A percentile compares a stretch with the other conserved stretches of the same genome.
Evolutionary conservation across 2,329 filamentous ascomycete species (phyloP).

Genomic region (Fusarium coicis): DNA sequence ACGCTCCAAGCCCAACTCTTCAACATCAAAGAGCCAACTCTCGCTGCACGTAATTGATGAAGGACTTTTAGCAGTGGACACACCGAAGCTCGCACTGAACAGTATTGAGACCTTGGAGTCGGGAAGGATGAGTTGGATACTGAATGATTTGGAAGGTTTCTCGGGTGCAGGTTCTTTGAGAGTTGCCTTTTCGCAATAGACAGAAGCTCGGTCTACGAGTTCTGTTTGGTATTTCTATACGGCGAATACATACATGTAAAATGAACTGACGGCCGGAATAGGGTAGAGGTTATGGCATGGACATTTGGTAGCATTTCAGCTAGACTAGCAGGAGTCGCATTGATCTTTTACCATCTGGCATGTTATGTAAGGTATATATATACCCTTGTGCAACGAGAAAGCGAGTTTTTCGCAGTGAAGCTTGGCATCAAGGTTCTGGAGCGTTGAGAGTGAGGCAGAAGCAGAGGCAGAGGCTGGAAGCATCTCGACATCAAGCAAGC

Average conservation of each 20-base stretch:
- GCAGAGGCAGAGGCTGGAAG: background rate
- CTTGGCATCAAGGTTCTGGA: too few species aligned
- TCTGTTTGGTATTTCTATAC: background rate
- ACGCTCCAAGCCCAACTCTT: background rate
- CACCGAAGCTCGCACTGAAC: slow-evolving; percentile 3
- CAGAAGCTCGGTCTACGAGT: background rate
- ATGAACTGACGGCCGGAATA: background rate
- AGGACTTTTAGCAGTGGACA: background rate
- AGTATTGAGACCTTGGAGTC: slow-evolving; percentile 18
- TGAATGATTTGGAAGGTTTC: slow-evolving; percentile 43
- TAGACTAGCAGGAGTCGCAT: background rate
- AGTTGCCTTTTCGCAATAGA: background rate
- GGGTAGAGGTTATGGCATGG: background rate
- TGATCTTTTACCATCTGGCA: background rate
- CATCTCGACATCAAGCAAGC: background rate
- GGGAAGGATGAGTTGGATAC: slow-evolving; percentile 33
- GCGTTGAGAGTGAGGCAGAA: too few species aligned
- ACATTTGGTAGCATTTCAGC: background rate
- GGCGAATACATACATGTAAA: background rate
- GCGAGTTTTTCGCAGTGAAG: background rate
- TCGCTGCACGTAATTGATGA: slow-evolving; percentile 18
- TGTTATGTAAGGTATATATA: background rate
- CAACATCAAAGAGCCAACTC: slow-evolving; percentile 21
- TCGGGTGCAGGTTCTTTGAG: slow-evolving; percentile 34
- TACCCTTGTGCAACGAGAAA: background rate